Evolutionary conservation across 169 alveolate genomes (phyloP).

Genomic region (Plasmodium coatneyi): DNA sequence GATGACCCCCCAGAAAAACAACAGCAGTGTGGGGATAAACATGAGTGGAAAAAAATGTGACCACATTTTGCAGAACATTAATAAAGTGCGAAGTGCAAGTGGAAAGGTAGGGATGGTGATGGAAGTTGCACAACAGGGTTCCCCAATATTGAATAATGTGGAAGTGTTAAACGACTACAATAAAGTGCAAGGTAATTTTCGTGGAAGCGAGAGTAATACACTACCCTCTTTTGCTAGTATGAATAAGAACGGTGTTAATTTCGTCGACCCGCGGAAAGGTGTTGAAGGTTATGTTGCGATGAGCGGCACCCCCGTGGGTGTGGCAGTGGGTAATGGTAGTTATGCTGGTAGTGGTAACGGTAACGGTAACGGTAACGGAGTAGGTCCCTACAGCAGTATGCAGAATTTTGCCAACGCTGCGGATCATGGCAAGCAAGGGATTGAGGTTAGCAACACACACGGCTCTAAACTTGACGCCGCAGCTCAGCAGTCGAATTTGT

Average conservation of each 20-base stretch:
- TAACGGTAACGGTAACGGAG: neutral
- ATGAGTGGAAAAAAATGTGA: constrained; percentile 9
- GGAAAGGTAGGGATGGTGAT: constrained; percentile 2
- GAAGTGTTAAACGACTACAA: neutral
- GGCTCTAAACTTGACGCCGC: neutral
- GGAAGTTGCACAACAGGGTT: neutral
- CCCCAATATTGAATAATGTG: neutral
- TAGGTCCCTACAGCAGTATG: neutral
- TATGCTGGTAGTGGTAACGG: neutral
- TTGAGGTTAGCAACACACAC: neutral
- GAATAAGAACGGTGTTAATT: constrained; percentile 12
- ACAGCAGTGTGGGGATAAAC: neutral
- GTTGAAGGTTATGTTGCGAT: neutral
- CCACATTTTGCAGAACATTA: neutral
- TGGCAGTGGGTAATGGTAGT: neutral
- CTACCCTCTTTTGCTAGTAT: neutral
- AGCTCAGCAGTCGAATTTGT: neutral
- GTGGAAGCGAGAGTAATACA: constrained; percentile 7
- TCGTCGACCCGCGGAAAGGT: constrained; percentile 12
- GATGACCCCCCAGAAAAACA: neutral
- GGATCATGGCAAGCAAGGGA: constrained; percentile 1
- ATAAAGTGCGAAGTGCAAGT: neutral
- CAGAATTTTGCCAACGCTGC: neutral
- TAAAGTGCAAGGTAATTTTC: neutral
- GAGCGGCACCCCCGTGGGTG: neutral